Conservation (phyloP, 2,329 filamentous ascomycete species). For the Neodidymelliopsis sp. region DNA sequence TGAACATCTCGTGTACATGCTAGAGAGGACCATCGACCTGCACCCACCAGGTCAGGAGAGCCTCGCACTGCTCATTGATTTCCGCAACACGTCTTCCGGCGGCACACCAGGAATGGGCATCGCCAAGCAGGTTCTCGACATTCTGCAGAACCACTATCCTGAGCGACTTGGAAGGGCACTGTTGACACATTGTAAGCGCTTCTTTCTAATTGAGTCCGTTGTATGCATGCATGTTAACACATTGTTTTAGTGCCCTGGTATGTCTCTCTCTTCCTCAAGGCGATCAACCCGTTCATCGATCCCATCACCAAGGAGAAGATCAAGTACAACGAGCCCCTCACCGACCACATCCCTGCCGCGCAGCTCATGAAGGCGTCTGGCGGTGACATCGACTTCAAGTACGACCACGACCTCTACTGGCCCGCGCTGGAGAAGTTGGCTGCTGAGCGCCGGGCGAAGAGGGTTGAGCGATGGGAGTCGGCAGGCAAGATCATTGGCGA, state of each 20-base stretch:
- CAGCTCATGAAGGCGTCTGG: conserved; percentile 83
- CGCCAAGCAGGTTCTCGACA: conserved; percentile 83
- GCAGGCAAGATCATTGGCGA: conserved; percentile 85
- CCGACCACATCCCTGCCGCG: conserved; percentile 77
- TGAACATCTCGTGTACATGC: conserved; percentile 94
- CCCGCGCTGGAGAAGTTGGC: conserved; percentile 79
- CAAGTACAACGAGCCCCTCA: conserved; percentile 95
- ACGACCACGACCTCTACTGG: conserved; percentile 91
- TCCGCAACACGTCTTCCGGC: conserved; percentile 78
- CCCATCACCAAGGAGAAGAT: conserved; percentile 92
- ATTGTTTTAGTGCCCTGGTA: conserved; percentile 77
- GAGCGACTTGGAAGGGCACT: conserved; percentile 88
- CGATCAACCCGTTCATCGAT: conserved; percentile 96
- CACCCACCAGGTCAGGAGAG: conserved; percentile 89
- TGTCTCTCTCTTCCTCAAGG: conserved; percentile 92
- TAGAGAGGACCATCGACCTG: conserved; percentile 87
- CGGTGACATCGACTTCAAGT: conserved; percentile 86
- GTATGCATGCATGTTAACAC: conserved; percentile 10
- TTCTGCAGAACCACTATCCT: conserved; percentile 95
- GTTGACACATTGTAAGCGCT: conserved; percentile 86
- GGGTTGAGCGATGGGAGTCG: conserved; percentile 75
- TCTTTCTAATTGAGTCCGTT: conserved; percentile 13
- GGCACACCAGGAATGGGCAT: conserved; percentile 79
- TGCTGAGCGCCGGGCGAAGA: conserved; percentile 68
- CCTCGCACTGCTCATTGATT: conserved; percentile 87